Percentiles rank a stretch among this genome's conserved stretches.
Evolutionary conservation across 1,139 yeast genomes (phyloP).

Genomic region (Candida pseudoviswanathii): DNA sequence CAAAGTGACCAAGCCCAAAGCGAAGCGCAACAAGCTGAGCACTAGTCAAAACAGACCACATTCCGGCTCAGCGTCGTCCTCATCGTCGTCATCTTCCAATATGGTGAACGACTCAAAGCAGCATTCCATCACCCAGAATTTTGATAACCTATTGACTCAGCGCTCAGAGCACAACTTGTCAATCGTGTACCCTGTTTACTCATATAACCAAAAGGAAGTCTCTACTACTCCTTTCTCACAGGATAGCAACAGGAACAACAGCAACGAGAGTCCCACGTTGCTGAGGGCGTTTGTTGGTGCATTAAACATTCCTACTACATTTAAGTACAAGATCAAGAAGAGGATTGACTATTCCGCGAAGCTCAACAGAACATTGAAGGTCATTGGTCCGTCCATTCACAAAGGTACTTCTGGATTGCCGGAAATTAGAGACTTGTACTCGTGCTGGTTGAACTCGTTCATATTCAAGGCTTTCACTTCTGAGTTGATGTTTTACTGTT

Average conservation of each 20-base stretch:
- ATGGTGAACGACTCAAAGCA: not conserved
- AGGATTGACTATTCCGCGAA: conserved; percentile 21
- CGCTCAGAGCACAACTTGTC: conserved; percentile 31
- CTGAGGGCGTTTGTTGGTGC: conserved; percentile 16
- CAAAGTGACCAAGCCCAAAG: conserved; percentile 1
- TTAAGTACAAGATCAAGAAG: conserved; percentile 10
- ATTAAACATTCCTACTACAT: conserved; percentile 15
- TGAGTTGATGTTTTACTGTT: conserved; percentile 39
- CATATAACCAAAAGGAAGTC: conserved; percentile 4
- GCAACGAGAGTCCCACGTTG: not conserved
- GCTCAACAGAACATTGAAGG: conserved; percentile 15
- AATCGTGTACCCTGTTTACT: conserved; percentile 38
- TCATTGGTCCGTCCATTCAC: conserved; percentile 24
- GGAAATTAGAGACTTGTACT: conserved; percentile 35
- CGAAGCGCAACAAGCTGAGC: not conserved
- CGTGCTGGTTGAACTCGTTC: conserved; percentile 38
- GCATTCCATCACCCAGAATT: conserved; percentile 27
- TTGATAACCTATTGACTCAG: conserved; percentile 29
- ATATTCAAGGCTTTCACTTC: conserved; percentile 27
- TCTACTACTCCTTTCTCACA: not conserved
- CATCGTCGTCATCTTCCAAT: not conserved
- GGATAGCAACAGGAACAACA: not conserved
- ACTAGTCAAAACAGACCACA: not conserved
- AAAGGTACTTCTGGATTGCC: conserved; percentile 32
- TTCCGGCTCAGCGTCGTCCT: not conserved